These are phyloP conservation scores for Gaeumannomyces sp. DNA, from an alignment of 2,329 filamentous ascomycete species.

Conservation along the genomic window DNA sequence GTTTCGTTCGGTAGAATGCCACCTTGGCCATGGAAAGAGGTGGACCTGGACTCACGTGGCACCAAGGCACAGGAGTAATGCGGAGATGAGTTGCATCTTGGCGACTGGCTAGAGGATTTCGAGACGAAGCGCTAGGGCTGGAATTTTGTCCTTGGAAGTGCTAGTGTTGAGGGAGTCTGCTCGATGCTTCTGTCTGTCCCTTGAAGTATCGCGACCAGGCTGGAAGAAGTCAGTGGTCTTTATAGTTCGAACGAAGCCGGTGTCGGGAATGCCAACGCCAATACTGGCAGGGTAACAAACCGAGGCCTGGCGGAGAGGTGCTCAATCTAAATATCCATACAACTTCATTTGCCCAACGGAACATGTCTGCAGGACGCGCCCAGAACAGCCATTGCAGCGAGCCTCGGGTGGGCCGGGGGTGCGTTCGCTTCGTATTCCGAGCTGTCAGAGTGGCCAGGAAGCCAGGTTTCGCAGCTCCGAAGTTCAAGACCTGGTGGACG, in stretches of 20 bases:
- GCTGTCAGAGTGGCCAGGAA: background rate
- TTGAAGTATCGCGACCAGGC: background rate
- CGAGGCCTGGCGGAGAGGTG: background rate
- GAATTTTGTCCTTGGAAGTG: too few species aligned
- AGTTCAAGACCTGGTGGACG: too few species aligned
- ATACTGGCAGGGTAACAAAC: background rate
- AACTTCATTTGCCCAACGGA: background rate
- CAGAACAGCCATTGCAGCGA: background rate
- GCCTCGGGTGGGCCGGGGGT: background rate
- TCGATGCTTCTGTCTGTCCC: background rate
- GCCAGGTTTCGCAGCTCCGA: too few species aligned
- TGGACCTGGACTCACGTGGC: background rate
- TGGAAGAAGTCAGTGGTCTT: background rate
- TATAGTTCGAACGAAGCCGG: background rate
- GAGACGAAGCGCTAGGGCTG: too few species aligned
- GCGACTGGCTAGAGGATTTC: background rate
- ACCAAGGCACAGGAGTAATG: background rate
- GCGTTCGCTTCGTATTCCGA: background rate
- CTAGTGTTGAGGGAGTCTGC: background rate
- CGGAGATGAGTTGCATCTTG: constrained; percentile 1
- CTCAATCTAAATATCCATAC: background rate
- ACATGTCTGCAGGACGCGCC: background rate
- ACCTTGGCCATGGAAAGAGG: background rate
- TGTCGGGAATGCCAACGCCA: background rate
- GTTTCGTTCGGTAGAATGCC: background rate